Conservation (phyloP, 768 basidiomycete species). For the Tylopilus rubrobrunneus region DNA sequence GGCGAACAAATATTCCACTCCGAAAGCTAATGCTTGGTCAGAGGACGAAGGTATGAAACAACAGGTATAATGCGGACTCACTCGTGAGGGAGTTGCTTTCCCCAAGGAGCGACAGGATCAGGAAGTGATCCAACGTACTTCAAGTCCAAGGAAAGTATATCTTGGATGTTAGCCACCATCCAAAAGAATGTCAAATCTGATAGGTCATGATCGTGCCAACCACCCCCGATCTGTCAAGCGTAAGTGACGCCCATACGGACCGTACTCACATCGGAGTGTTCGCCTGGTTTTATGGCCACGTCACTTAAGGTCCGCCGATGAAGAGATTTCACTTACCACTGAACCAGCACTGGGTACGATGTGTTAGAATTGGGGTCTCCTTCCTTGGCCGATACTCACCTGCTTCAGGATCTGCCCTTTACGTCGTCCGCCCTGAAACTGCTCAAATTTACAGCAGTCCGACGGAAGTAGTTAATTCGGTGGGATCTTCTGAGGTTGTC, state of each 20-base stretch:
- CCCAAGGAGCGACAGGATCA: slow-evolving; percentile 56
- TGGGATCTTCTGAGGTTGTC: neutral
- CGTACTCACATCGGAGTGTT: slow-evolving; percentile 24
- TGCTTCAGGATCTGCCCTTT: slow-evolving; percentile 63
- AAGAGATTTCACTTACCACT: slow-evolving; percentile 40
- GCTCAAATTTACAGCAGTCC: slow-evolving; percentile 62
- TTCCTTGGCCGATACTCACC: slow-evolving; percentile 32
- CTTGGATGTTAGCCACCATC: slow-evolving; percentile 59
- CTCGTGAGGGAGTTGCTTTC: slow-evolving; percentile 60
- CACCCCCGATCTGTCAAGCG: slow-evolving; percentile 57
- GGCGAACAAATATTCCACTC: slow-evolving; percentile 60
- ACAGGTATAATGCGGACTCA: slow-evolving; percentile 28
- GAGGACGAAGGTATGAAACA: neutral
- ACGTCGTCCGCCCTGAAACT: slow-evolving; percentile 45
- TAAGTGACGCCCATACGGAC: neutral
- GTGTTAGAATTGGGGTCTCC: slow-evolving; percentile 3
- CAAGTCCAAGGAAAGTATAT: slow-evolving; percentile 54
- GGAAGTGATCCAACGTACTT: slow-evolving; percentile 48
- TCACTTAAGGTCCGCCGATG: neutral
- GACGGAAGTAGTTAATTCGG: slow-evolving; percentile 19
- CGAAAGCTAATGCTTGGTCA: slow-evolving; percentile 36
- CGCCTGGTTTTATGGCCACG: slow-evolving; percentile 20
- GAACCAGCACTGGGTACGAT: slow-evolving; percentile 61
- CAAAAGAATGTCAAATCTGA: slow-evolving; percentile 60
- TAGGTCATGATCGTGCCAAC: slow-evolving; percentile 64